Base-by-base conservation (phyloP, 148 eudicot species). In the Pharnaceum exiguum region DNA sequence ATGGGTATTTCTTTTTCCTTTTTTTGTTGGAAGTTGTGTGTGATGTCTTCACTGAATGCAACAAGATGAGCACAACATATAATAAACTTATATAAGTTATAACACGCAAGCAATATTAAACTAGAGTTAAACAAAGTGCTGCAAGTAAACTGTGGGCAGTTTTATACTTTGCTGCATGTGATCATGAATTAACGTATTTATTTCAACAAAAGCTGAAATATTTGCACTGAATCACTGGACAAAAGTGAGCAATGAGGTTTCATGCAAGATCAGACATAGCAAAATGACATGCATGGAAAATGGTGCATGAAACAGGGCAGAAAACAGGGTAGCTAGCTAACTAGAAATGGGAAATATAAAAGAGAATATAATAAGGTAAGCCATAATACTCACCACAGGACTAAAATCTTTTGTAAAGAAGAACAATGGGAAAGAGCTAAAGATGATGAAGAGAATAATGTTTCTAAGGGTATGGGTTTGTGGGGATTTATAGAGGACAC, bases 401-500 rank as follows among this genome's bases (percentile, higher is more conserved):
- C 15, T 43, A 49, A 5, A 22, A 19, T 19, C n/a, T n/a, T n/a
- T n/a, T n/a, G n/a, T n/a, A n/a, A n/a, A n/a, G n/a, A n/a, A n/a
- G 19, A 3, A 24, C 22, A 28, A 60, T 22, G 4, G 19, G 45
- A 10, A 22, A 21, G 24, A 24, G 36, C 51, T 60, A 51, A 51
- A 52, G 43, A n/a, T 45, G 37, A n/a, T 24, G 71, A 38, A 38
- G 8, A 31, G 60, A 30, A 37, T 70, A 39, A 59, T 65, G 75
- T 64, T 49, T 65, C 36, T 10, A 22, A 38, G 46, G 10, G 38
- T 39, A 36, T 40, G 58, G 61, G 60, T 28, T 65, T 38, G 10
- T 46, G 55, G 65, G 57, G 60, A 65, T 71, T 71, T 71, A 65
- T 71, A 71, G 62, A 53, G 13, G 68, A 57, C 24, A 11, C 46